Evolutionary conservation across 257 asterid species (phyloP).

Genomic region (Handroanthus guayacan): DNA sequence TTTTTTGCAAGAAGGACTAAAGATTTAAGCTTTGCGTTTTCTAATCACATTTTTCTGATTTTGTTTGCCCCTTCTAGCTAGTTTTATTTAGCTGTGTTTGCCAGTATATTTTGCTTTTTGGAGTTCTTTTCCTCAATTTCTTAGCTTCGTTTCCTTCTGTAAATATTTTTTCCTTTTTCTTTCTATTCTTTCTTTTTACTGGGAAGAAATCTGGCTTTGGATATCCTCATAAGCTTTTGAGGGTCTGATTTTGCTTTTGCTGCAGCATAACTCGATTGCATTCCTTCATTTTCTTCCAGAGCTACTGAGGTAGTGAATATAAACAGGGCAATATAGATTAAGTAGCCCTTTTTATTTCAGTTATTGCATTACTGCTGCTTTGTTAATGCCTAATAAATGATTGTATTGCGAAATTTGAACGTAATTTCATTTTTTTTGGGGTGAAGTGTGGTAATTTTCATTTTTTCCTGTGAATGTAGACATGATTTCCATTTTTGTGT

Average conservation of each 20-base stretch:
- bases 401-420: not conserved
- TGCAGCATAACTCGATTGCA: slow-evolving; percentile 31
- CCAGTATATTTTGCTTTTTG: not conserved
- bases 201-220: slow-evolving; percentile 10
- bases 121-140: not conserved
- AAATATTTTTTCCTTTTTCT: too few species aligned
- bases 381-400: slow-evolving; percentile 2
- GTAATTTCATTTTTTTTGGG: too few species aligned
- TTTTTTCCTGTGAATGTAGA: too few species aligned
- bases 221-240: slow-evolving; percentile 33
- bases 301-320: slow-evolving; percentile 47
- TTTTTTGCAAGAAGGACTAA: not conserved
- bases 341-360: not conserved
- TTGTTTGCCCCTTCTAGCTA: slow-evolving; percentile 21
- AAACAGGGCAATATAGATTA: not conserved
- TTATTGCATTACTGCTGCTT: slow-evolving; percentile 8
- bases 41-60: slow-evolving; percentile 21
- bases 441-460: too few species aligned
- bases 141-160: not conserved
- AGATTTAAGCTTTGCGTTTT: slow-evolving; percentile 23
- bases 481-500: too few species aligned
- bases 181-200: too few species aligned
- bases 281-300: slow-evolving; percentile 32
- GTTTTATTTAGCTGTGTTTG: slow-evolving; percentile 15
- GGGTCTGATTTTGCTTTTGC: slow-evolving; percentile 43